Evolutionary conservation across 495 filamentous ascomycete species (phyloP).

Genomic region (Aspergillus kassunensis): DNA sequence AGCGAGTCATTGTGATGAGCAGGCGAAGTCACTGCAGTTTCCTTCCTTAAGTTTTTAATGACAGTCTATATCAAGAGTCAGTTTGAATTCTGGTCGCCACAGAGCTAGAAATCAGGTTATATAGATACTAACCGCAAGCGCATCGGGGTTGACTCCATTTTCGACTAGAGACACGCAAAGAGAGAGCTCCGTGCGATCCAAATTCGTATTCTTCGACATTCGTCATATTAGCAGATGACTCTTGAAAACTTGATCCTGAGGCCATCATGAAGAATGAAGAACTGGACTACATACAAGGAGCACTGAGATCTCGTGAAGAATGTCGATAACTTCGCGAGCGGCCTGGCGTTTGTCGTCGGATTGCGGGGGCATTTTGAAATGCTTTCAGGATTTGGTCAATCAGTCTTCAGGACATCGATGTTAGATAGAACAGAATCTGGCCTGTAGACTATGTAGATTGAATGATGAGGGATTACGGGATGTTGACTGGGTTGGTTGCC

Average conservation of each 20-base stretch:
- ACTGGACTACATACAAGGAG: slow-evolving; percentile 59
- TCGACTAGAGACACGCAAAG: slow-evolving; percentile 95
- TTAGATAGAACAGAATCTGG: too few relatives aligned
- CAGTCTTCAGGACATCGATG: too few relatives aligned
- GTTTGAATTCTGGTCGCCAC: too few relatives aligned
- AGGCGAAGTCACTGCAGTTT: slow-evolving; percentile 34
- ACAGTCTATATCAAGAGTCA: slow-evolving; percentile 49
- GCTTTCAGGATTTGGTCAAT: neutral
- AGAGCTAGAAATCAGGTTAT: too few relatives aligned
- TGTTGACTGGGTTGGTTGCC: too few relatives aligned
- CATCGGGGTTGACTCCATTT: slow-evolving; percentile 95
- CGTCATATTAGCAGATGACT: neutral
- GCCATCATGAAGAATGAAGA: slow-evolving; percentile 9
- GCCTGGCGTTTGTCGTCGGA: slow-evolving; percentile 73
- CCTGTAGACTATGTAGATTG: too few relatives aligned
- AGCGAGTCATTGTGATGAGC: slow-evolving; percentile 17
- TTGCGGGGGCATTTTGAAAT: slow-evolving; percentile 34
- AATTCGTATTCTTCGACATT: slow-evolving; percentile 71
- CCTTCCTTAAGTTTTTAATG: slow-evolving; percentile 67
- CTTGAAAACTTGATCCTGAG: too few relatives aligned
- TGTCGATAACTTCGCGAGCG: slow-evolving; percentile 93
- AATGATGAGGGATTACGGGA: too few relatives aligned
- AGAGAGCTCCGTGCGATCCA: slow-evolving; percentile 84
- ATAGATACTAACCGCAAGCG: slow-evolving; percentile 67
- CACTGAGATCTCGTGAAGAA: slow-evolving; percentile 88